Conservation (phyloP, 345 rosid genomes). For the Atalantia buxifolia region DNA sequence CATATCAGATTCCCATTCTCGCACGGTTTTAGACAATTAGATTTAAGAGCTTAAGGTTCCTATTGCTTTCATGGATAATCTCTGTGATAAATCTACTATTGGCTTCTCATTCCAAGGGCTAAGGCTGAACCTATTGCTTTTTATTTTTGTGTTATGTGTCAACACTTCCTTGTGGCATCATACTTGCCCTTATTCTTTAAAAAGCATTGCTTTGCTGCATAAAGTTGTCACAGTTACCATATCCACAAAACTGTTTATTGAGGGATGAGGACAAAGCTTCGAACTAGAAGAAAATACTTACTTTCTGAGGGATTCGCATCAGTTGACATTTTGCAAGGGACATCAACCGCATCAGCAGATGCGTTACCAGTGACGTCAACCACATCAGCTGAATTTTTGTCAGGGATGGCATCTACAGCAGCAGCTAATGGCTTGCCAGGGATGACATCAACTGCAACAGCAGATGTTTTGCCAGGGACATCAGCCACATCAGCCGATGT, state of each 20-base stretch:
- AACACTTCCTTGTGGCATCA: neutral
- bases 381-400: neutral
- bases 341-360: conserved; percentile 30
- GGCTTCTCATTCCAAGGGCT: neutral
- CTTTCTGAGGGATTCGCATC: conserved; percentile 26
- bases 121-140: neutral
- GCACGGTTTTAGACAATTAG: neutral
- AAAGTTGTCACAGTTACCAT: neutral
- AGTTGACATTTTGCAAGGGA: conserved; percentile 30
- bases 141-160: neutral
- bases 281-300: conserved; percentile 13
- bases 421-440: conserved; percentile 1
- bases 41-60: neutral
- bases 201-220: neutral
- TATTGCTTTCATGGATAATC: neutral
- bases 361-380: neutral
- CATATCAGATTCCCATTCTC: neutral
- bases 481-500: conserved; percentile 11
- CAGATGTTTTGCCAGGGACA: conserved; percentile 12
- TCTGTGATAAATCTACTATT: neutral
- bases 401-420: neutral
- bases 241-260: neutral
- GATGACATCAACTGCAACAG: neutral
- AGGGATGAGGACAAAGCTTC: neutral
- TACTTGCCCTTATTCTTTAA: neutral